phyloP scores from a whole-genome alignment of 495 filamentous ascomycete species.

The Tuber borchii region DNA sequence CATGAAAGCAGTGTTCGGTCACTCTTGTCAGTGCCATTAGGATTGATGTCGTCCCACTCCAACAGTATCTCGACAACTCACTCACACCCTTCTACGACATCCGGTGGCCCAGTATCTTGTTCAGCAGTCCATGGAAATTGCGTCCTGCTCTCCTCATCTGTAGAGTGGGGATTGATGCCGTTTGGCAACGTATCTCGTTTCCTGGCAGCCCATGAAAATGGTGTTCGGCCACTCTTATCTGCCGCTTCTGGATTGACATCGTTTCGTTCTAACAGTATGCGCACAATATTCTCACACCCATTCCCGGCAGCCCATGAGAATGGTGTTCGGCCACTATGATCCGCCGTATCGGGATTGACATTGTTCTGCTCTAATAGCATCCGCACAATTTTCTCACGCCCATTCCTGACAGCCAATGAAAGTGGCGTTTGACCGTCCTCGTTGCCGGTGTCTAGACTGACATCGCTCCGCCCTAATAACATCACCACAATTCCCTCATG shows the following conservation, averaged over 20 bases:
- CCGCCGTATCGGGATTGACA: conserved; percentile 17
- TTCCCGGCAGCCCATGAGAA: conserved; percentile 37
- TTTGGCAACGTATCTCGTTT: too few relatives aligned
- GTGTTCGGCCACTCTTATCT: conserved; percentile 26
- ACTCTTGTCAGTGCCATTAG: neutral
- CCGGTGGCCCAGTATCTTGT: too few relatives aligned
- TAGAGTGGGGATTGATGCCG: too few relatives aligned
- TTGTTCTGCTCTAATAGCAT: neutral
- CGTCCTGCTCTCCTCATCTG: too few relatives aligned
- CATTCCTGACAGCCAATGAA: neutral
- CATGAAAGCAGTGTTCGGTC: conserved; percentile 34
- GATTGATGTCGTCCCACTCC: too few relatives aligned
- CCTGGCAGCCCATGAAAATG: conserved; percentile 25
- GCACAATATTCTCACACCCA: conserved; percentile 38
- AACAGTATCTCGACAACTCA: too few relatives aligned
- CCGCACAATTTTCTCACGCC: neutral
- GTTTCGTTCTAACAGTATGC: conserved; percentile 33
- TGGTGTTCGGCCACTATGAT: conserved; percentile 21
- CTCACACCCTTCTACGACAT: conserved; percentile 12
- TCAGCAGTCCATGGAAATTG: too few relatives aligned
- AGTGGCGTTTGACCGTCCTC: conserved; percentile 34
- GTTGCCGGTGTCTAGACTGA: conserved; percentile 13
- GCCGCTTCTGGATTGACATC: conserved; percentile 8
- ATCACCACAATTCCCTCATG: conserved; percentile 42
- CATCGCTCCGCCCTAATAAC: neutral